Conservation (phyloP, 2,329 filamentous ascomycete species). For the Penicillium psychrosexuale region DNA sequence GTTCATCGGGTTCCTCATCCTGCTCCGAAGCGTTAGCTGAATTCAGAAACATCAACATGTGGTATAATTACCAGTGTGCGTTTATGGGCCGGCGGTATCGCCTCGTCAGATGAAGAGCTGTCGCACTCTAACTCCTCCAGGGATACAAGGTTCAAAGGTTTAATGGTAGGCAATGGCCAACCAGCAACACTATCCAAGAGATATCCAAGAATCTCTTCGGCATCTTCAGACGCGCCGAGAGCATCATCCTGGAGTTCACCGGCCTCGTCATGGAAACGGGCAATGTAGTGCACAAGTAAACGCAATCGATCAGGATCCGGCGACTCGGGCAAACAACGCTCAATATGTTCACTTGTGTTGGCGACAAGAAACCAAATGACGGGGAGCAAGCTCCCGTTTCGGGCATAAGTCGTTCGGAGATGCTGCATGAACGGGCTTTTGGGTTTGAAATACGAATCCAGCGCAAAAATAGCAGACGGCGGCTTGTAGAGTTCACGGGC, state of each 20-base stretch:
- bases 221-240: slow-evolving; percentile 40
- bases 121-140: slow-evolving; percentile 26
- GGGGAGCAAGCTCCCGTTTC: slow-evolving; percentile 37
- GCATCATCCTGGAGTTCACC: slow-evolving; percentile 45
- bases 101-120: slow-evolving; percentile 18
- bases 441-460: slow-evolving; percentile 44
- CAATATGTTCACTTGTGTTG: slow-evolving; percentile 48
- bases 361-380: slow-evolving; percentile 45
- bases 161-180: slow-evolving; percentile 40
- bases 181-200: slow-evolving; percentile 36
- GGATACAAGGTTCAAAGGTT: slow-evolving; percentile 36
- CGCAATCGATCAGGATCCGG: slow-evolving; percentile 34
- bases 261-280: slow-evolving; percentile 33
- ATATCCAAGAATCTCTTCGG: slow-evolving; percentile 38
- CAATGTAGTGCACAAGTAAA: slow-evolving; percentile 35
- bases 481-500: slow-evolving; percentile 33
- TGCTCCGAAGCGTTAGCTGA: slow-evolving; percentile 23
- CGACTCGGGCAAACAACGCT: slow-evolving; percentile 41
- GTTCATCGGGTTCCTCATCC: slow-evolving; percentile 30
- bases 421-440: slow-evolving; percentile 40
- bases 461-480: slow-evolving; percentile 42
- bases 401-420: slow-evolving; percentile 38
- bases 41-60: background rate
- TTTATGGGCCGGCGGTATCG: slow-evolving; percentile 25
- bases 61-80: slow-evolving; percentile 30